Base-by-base conservation (phyloP, 2,329 filamentous ascomycete genomes). In the Pseudogymnoascus sp. region DNA sequence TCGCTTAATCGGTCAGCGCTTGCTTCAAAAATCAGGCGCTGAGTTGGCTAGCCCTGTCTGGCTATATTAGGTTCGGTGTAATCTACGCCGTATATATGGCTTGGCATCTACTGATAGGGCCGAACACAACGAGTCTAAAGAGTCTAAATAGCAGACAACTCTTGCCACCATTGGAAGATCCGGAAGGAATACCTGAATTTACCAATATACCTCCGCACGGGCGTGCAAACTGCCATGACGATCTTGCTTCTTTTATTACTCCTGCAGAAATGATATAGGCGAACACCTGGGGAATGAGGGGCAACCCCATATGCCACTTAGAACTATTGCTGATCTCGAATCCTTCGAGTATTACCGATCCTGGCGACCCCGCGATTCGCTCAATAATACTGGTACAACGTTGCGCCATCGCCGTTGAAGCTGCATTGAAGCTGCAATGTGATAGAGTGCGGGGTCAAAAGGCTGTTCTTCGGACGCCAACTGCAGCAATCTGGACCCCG, bases 161-260 rank as follows among this genome's bases (percentile, higher is more conserved):
- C 48, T 29, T 33, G 4, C 48, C 35, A 1, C 10, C 29, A 55
- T 1, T 35, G 15, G 48, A 55, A 9, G 48, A 55, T 35, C 48
- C 48, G 48, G 48, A 33, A 55, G 48, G 48, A 55, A 55, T 55
- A 55, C 48, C 48, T 55, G 29, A 29, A 55, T 55, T 55, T 55
- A 15, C 35, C 29, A 55, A 55, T 55, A 55, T 55, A 33, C 9
- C 48, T n/a, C 48, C 48, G 48, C 48, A 35, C 48, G 35, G 29
- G 48, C 15, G 12, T 55, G 12, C 29, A 5, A 55, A 55, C 48
- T 55, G 48, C 29, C 48, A 55, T 29, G 48, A 15, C 15, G 48
- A 35, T 55, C 48, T 35, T 55, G 12, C 48, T 55, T 5, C n/a
- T 33, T 55, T 55, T 5, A 33, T 9, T 13, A 33, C 9, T 33